phyloP scores from a whole-genome alignment of 495 filamentous ascomycete genomes.

The Achaetomiella virescens region DNA sequence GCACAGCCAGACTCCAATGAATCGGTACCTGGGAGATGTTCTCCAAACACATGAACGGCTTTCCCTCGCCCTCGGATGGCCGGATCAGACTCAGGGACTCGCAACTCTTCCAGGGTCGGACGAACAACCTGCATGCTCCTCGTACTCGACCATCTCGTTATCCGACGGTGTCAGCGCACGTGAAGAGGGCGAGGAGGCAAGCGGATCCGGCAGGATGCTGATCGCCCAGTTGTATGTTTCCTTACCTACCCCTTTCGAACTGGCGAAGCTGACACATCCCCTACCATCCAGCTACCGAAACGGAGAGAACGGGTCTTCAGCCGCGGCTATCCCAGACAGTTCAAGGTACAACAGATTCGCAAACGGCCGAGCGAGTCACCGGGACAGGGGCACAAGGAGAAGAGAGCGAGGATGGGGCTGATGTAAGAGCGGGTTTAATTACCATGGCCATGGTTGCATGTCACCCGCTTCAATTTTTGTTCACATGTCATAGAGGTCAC shows the following conservation, averaged over 20 bases:
- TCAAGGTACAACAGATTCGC: not conserved
- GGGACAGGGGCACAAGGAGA: not conserved
- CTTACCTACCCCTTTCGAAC: not conserved
- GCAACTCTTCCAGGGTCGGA: too few relatives aligned
- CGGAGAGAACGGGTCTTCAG: not conserved
- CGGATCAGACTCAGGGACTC: not conserved
- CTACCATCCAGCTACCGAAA: too few relatives aligned
- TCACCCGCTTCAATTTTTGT: too few relatives aligned
- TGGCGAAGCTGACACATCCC: too few relatives aligned
- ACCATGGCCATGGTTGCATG: too few relatives aligned
- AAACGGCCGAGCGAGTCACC: not conserved
- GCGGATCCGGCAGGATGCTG: too few relatives aligned
- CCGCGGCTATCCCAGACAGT: not conserved
- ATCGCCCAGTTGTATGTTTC: not conserved
- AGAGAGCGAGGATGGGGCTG: not conserved
- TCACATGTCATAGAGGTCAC: too few relatives aligned
- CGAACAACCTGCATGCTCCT: not conserved
- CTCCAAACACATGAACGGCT: conserved; percentile 4
- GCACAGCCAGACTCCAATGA: not conserved
- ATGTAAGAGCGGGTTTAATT: too few relatives aligned
- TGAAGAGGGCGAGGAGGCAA: not conserved
- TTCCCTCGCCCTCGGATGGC: not conserved
- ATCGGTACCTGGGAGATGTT: not conserved
- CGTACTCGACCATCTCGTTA: conserved; percentile 3
- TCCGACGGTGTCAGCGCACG: not conserved